Base-by-base conservation (phyloP, 1,284 basidiomycete genomes). In the Phenoliferia sp. region DNA sequence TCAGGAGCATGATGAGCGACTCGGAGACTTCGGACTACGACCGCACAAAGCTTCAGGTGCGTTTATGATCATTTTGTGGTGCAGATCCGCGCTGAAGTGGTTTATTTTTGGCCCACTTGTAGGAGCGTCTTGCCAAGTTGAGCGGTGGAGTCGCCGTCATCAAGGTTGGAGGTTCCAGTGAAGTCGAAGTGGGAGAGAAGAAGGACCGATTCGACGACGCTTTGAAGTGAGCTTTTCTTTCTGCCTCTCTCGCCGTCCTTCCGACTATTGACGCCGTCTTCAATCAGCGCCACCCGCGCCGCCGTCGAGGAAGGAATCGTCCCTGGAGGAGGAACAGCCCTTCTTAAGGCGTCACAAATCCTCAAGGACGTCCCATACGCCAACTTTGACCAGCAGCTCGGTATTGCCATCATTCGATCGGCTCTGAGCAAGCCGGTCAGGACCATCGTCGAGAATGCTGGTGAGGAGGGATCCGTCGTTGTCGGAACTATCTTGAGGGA, bases 131-230 rank as follows among this genome's bases (percentile, higher is more conserved):
- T 54, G 95, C 95, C 73, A 98, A 99, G 85, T 85, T 98, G 66
- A 87, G 86, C 55, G 94, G 95, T 66, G 94, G 95, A 83, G 94
- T 98, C 63, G 95, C 94, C 34, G 94, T 98, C 80, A 97, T 98
- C 86, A 94, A 92, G 82, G 95, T 98, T 73, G 95, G 95, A 69
- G 95, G 95, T 56, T 84, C 88, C 60, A 88, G 86, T 69, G 95
- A 98, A 81, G 94, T 98, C 67, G 95, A 98, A 82, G 95, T 98
- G 72, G 86, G 94, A 22, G 95, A 99, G 86, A 98, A 98, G 90
- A 98, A 98, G 87, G 95, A 98, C 81, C 86, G 94, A 62, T 98
- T 96, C 80, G 95, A 99, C 77, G 95, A 99, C 79, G 95, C 95
- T 7, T 85, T 98, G 67, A 96, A 15, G 96, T 80, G 94, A 94